These are phyloP conservation scores for Phlebiopsis flavidoalba DNA, from an alignment of 768 basidiomycete species.

Conservation along the genomic window DNA sequence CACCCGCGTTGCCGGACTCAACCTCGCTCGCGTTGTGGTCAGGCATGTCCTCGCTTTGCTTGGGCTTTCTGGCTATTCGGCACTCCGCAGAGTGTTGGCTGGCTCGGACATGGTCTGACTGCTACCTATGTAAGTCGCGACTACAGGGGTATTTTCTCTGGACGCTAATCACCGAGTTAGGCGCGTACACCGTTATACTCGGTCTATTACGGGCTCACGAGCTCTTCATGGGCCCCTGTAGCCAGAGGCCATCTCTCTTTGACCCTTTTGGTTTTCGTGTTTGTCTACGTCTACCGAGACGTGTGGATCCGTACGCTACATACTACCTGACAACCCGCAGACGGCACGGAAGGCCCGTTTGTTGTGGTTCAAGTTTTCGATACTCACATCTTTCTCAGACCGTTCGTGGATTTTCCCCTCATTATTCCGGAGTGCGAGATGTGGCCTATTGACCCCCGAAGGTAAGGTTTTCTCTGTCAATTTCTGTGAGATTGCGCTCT, in stretches of 20 bases:
- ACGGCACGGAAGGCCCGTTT: slow-evolving; percentile 41
- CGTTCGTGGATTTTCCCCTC: slow-evolving; percentile 48
- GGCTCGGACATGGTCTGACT: not conserved
- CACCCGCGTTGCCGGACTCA: not conserved
- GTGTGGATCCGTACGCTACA: slow-evolving; percentile 55
- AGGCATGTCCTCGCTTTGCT: not conserved
- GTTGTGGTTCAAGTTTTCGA: slow-evolving; percentile 49
- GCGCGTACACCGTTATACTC: not conserved
- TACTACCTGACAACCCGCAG: slow-evolving; percentile 45
- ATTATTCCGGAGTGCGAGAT: slow-evolving; percentile 52
- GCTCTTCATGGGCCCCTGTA: not conserved
- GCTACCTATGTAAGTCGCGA: not conserved
- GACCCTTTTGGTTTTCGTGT: slow-evolving; percentile 21
- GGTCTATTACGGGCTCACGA: not conserved
- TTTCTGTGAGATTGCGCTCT: too few relatives aligned
- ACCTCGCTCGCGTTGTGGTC: not conserved
- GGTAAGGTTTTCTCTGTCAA: too few relatives aligned
- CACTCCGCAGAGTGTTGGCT: not conserved
- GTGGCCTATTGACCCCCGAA: slow-evolving; percentile 51
- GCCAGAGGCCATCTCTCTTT: not conserved
- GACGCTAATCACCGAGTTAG: not conserved
- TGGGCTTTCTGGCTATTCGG: not conserved
- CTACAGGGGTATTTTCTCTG: not conserved
- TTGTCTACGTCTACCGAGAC: slow-evolving; percentile 52
- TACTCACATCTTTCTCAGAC: slow-evolving; percentile 42